Percentiles rank a stretch among this genome's conserved stretches.
These are phyloP conservation scores for Phytophthora cryptogea DNA, from an alignment of 352 stramenopile genomes.

Conservation along the genomic window DNA sequence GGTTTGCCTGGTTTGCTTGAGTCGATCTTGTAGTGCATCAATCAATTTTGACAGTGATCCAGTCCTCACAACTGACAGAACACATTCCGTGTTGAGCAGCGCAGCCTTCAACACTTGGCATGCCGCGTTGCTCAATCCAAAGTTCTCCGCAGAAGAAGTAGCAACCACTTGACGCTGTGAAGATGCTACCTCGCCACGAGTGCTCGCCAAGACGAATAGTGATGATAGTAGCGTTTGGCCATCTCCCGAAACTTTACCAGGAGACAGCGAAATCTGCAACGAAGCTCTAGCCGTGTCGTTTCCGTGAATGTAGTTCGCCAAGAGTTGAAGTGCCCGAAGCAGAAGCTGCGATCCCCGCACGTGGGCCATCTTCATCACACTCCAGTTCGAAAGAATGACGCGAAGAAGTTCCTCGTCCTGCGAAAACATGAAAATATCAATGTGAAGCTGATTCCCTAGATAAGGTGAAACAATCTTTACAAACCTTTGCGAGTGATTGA, in stretches of 20 bases:
- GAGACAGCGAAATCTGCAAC: conserved; percentile 23
- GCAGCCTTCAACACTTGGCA: conserved; percentile 50
- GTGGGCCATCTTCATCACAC: conserved; percentile 50
- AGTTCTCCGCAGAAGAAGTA: conserved; percentile 18
- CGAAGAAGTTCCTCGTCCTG: conserved; percentile 43
- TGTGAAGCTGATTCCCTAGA: background rate
- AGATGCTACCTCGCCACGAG: conserved; percentile 19
- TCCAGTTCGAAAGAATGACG: conserved; percentile 62
- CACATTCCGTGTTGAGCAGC: conserved; percentile 57
- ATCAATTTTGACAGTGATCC: conserved; percentile 50
- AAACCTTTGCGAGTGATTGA: conserved; percentile 46
- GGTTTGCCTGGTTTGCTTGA: conserved; percentile 40
- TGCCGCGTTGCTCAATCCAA: conserved; percentile 35
- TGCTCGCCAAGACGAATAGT: conserved; percentile 28
- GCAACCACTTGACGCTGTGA: conserved; percentile 4
- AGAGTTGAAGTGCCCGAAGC: conserved; percentile 43
- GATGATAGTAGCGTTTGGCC: conserved; percentile 24
- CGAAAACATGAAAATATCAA: conserved; percentile 2
- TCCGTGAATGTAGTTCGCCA: conserved; percentile 51
- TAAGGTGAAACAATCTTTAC: conserved; percentile 1
- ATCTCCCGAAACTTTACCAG: conserved; percentile 12
- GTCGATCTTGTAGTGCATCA: conserved; percentile 38
- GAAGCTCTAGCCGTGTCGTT: conserved; percentile 50
- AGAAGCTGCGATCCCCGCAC: conserved; percentile 47
- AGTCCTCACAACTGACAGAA: conserved; percentile 47